These are phyloP conservation scores for Pythium brachiatum DNA, from an alignment of 352 stramenopile species.

Conservation along the genomic window DNA sequence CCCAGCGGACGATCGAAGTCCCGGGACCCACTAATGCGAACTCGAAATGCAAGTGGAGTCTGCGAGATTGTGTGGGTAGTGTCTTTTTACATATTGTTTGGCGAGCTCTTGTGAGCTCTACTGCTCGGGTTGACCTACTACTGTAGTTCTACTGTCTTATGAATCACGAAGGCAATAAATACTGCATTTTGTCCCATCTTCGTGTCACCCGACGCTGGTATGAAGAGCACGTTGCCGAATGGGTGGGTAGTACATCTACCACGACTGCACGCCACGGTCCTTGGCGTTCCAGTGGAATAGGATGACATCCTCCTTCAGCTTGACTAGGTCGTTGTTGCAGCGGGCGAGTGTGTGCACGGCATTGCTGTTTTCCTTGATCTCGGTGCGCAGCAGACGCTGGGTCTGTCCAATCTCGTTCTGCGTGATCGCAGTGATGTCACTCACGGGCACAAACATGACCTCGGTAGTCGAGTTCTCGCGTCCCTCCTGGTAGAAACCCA, in stretches of 20 bases:
- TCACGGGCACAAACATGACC: constrained; percentile 78
- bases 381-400: constrained; percentile 57
- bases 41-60: background rate
- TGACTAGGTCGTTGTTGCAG: constrained; percentile 81
- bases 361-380: constrained; percentile 72
- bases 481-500: constrained; percentile 81
- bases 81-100: background rate
- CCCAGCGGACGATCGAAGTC: background rate
- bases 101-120: background rate
- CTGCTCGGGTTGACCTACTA: background rate
- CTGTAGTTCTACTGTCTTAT: constrained; percentile 5
- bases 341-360: constrained; percentile 65
- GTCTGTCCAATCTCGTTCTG: constrained; percentile 67
- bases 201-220: background rate
- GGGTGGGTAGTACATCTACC: constrained; percentile 17
- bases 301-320: constrained; percentile 85
- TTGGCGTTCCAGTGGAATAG: constrained; percentile 85
- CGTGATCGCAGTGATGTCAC: constrained; percentile 70
- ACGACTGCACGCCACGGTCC: constrained; percentile 43
- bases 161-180: constrained; percentile 21
- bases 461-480: constrained; percentile 73
- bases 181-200: constrained; percentile 16
- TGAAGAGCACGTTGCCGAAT: background rate
- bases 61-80: background rate
- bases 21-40: background rate